Conservation (phyloP, 1,284 basidiomycete species). For the Trametes versicolor region DNA sequence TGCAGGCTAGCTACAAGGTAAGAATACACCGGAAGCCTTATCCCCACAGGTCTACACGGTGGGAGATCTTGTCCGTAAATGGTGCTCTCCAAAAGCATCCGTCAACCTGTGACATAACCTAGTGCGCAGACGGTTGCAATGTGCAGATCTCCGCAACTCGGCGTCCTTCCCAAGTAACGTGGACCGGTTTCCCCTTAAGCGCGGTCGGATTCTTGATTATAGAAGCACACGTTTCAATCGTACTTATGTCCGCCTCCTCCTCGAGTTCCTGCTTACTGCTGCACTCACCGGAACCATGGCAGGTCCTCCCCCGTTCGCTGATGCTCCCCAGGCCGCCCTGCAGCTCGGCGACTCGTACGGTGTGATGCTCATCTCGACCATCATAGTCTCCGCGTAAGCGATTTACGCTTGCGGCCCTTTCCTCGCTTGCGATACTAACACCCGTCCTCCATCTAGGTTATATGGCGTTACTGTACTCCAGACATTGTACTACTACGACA, state of each 20-base stretch:
- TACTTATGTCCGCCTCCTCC: conserved; percentile 1
- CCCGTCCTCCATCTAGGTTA: conserved; percentile 10
- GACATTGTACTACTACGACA: conserved; percentile 28
- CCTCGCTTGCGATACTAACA: neutral
- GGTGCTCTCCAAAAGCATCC: neutral
- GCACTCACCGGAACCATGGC: conserved; percentile 12
- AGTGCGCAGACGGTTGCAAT: conserved; percentile 5
- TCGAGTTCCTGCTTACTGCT: neutral
- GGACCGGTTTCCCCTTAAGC: neutral
- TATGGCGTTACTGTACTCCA: conserved; percentile 29
- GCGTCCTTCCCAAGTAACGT: neutral
- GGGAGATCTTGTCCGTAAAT: neutral
- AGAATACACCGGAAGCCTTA: neutral
- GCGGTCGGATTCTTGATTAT: neutral
- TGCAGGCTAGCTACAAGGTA: neutral
- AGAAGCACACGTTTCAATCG: neutral
- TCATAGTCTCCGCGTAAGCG: conserved; percentile 24
- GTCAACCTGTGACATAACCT: neutral
- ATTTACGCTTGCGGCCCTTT: neutral
- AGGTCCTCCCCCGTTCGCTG: neutral
- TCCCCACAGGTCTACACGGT: neutral
- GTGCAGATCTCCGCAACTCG: neutral
- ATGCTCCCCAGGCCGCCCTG: neutral
- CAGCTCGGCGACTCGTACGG: conserved; percentile 31
- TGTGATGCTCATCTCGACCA: conserved; percentile 31